These are phyloP conservation scores for Leptographium flavum DNA, from an alignment of 2,329 filamentous ascomycete genomes.

Conservation along the genomic window DNA sequence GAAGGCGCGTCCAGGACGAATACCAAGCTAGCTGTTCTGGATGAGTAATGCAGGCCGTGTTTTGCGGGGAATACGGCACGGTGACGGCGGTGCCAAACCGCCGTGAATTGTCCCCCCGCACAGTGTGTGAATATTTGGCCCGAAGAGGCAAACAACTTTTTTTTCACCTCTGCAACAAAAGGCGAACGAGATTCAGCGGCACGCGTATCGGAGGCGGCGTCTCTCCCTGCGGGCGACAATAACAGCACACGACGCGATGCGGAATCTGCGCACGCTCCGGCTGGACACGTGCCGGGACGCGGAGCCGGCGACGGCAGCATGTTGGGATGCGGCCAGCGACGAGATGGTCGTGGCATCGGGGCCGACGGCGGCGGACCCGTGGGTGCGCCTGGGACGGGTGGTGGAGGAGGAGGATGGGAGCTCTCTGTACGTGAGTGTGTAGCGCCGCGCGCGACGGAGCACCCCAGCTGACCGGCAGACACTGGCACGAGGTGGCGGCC, in stretches of 20 bases:
- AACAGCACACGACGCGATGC: conserved; percentile 40
- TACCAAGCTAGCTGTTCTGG: too few species aligned
- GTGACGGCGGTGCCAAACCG: background rate
- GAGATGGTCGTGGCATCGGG: conserved; percentile 74
- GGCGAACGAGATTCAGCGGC: too few species aligned
- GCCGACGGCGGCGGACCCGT: conserved; percentile 52
- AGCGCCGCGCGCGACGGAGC: too few species aligned
- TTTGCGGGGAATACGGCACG: background rate
- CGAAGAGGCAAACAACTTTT: conserved; percentile 6
- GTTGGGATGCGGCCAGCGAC: conserved; percentile 74
- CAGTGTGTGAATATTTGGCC: conserved; percentile 4
- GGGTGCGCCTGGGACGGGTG: conserved; percentile 57
- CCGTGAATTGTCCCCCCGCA: conserved; percentile 2
- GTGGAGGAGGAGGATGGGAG: conserved; percentile 14
- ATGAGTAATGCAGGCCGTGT: background rate
- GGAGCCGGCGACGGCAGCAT: conserved; percentile 54
- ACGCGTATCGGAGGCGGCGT: too few species aligned
- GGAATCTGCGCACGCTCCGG: conserved; percentile 70
- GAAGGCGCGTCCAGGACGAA: too few species aligned
- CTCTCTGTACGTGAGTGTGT: background rate
- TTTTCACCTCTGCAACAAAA: too few species aligned
- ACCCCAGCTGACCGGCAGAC: background rate
- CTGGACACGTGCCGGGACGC: conserved; percentile 50
- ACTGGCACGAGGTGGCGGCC: conserved; percentile 46
- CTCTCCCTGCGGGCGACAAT: too few species aligned